Conservation (phyloP, 345 rosid genomes). For the Eucalyptus polybractea region DNA sequence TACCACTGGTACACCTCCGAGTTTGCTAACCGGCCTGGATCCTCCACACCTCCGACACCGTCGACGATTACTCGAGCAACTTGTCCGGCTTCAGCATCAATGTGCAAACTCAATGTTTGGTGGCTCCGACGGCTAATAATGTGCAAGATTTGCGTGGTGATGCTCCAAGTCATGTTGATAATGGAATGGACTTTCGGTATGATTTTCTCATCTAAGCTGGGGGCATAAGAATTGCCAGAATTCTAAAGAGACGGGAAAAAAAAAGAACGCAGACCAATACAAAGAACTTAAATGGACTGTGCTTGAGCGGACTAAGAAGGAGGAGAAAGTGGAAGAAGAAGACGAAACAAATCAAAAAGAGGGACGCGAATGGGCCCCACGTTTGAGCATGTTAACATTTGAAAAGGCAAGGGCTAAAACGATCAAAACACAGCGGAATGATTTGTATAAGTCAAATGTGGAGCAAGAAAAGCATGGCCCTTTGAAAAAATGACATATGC, state of each 20-base stretch:
- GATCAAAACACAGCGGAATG: too few species aligned
- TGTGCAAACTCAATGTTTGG: not conserved
- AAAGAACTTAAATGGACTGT: too few species aligned
- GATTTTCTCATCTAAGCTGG: slow-evolving; percentile 29
- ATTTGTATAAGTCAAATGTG: too few species aligned
- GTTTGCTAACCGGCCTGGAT: too few species aligned
- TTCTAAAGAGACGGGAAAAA: too few species aligned
- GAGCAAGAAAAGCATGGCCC: too few species aligned
- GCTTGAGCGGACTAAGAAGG: fast-evolving
- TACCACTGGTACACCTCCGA: too few species aligned
- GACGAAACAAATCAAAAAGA: too few species aligned
- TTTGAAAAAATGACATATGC: fast-evolving
- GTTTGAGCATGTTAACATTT: too few species aligned
- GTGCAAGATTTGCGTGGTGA: not conserved
- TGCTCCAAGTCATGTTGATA: not conserved
- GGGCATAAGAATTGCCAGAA: not conserved
- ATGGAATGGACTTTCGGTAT: slow-evolving; percentile 47
- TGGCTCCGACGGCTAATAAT: not conserved
- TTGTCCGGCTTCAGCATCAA: not conserved
- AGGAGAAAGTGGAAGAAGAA: too few species aligned
- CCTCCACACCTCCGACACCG: not conserved
- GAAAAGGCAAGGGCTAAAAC: too few species aligned
- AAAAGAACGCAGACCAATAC: fast-evolving
- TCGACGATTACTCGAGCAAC: not conserved
- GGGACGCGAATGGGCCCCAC: too few species aligned